Conservation (phyloP, 73 alveolate genomes). For the Tetrahymena malaccensis region DNA sequence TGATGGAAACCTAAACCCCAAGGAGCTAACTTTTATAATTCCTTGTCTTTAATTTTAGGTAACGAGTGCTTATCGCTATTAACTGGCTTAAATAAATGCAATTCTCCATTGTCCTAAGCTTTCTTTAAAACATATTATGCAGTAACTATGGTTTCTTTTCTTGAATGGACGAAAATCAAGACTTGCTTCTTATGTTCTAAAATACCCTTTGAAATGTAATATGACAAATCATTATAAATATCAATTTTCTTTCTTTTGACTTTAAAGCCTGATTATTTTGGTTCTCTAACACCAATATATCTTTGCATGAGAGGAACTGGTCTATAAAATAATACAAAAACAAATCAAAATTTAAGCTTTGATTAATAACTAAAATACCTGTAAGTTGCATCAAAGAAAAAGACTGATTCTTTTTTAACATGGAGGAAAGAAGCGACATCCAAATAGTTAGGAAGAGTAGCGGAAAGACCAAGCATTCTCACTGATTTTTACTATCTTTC, state of each 20-base stretch:
- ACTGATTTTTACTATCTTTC: conserved; percentile 72
- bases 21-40: conserved; percentile 63
- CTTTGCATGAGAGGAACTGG: conserved; percentile 98
- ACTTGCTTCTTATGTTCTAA: conserved; percentile 90
- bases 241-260: conserved; percentile 39
- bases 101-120: conserved; percentile 61
- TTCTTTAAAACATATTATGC: conserved; percentile 69
- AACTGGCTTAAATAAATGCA: conserved; percentile 69
- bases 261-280: conserved; percentile 8
- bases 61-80: conserved; percentile 27
- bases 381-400: conserved; percentile 90
- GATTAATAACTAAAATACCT: conserved; percentile 15
- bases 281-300: conserved; percentile 93
- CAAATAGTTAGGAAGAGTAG: conserved; percentile 98
- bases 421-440: conserved; percentile 96
- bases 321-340: background rate
- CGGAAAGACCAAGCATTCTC: conserved; percentile 96
- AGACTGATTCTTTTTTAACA: conserved; percentile 79
- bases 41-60: conserved; percentile 51
- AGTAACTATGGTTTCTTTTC: conserved; percentile 91
- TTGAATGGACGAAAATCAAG: conserved; percentile 96
- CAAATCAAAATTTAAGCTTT: background rate
- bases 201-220: conserved; percentile 68
- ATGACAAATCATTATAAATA: conserved; percentile 75
- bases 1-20: conserved; percentile 97